Conservation (phyloP, 129 eudicot genomes). For the Pseudognaphalium luteoalbum region DNA sequence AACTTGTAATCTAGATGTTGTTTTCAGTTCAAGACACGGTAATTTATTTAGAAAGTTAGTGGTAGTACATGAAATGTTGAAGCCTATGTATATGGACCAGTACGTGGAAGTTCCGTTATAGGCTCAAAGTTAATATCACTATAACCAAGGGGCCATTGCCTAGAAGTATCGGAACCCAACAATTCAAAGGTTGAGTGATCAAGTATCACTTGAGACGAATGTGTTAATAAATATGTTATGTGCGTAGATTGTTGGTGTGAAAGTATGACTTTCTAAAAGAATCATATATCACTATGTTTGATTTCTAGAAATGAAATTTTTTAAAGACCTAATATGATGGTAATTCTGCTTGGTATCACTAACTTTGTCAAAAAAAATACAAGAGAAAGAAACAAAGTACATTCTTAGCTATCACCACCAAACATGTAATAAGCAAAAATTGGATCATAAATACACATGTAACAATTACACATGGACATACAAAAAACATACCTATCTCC, state of each 20-base stretch:
- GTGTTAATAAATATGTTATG: too few species aligned
- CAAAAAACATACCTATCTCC: constrained; percentile 34
- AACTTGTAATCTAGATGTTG: not conserved
- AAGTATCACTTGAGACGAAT: too few species aligned
- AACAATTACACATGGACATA: constrained; percentile 35
- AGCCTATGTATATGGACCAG: not conserved
- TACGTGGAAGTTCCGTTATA: not conserved
- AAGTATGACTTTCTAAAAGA: too few species aligned
- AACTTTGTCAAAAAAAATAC: not conserved
- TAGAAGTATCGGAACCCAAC: too few species aligned
- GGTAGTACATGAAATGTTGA: not conserved
- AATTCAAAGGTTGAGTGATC: too few species aligned
- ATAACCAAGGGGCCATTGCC: not conserved
- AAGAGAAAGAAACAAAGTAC: not conserved
- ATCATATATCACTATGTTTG: too few species aligned
- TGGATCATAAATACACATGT: constrained; percentile 23
- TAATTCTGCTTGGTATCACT: not conserved
- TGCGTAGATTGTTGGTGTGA: too few species aligned
- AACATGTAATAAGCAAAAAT: constrained; percentile 29
- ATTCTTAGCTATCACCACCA: constrained; percentile 1
- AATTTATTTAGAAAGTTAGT: not conserved
- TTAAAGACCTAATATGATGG: not conserved
- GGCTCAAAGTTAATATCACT: not conserved
- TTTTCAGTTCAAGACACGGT: not conserved
- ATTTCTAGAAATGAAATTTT: too few species aligned